These are phyloP conservation scores for Diplocarpon mali DNA, from an alignment of 2,329 filamentous ascomycete species.

Conservation along the genomic window DNA sequence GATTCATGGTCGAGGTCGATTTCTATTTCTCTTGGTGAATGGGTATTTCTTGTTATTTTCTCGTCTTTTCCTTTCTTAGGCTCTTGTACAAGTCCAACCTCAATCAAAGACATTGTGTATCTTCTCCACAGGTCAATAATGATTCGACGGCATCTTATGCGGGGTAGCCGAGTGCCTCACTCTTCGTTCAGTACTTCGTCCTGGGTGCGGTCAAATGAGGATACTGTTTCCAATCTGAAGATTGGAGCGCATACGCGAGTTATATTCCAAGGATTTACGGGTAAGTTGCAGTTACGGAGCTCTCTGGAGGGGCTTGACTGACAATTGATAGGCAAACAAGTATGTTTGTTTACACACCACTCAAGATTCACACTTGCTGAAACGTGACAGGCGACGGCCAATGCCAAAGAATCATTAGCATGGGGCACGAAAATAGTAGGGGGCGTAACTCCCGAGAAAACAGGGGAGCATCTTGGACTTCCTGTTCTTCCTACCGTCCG, in stretches of 20 bases:
- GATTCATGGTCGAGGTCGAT: too few relatives aligned
- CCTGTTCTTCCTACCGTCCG: slow-evolving; percentile 60
- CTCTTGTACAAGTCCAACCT: too few relatives aligned
- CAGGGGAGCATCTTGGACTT: slow-evolving; percentile 60
- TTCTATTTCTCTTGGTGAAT: too few relatives aligned
- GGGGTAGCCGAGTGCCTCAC: slow-evolving; percentile 10
- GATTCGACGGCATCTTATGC: slow-evolving; percentile 10
- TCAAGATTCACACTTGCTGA: neutral
- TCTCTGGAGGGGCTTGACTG: too few relatives aligned
- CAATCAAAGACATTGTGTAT: too few relatives aligned
- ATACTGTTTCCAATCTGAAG: slow-evolving; percentile 54
- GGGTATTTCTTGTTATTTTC: too few relatives aligned
- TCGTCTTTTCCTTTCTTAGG: too few relatives aligned
- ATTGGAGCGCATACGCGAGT: slow-evolving; percentile 57
- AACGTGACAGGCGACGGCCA: slow-evolving; percentile 52
- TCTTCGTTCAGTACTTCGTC: slow-evolving; percentile 14
- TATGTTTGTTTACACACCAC: slow-evolving; percentile 4
- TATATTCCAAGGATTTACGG: slow-evolving; percentile 62
- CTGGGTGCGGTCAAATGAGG: slow-evolving; percentile 26
- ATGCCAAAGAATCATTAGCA: slow-evolving; percentile 63
- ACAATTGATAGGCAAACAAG: slow-evolving; percentile 24
- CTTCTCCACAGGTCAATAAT: slow-evolving; percentile 1
- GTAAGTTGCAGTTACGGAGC: slow-evolving; percentile 25
- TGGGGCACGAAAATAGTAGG: slow-evolving; percentile 76
- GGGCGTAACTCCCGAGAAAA: slow-evolving; percentile 60